Conservation (phyloP, 164 flowering plant genomes). For the Paratinospora sagittata region DNA sequence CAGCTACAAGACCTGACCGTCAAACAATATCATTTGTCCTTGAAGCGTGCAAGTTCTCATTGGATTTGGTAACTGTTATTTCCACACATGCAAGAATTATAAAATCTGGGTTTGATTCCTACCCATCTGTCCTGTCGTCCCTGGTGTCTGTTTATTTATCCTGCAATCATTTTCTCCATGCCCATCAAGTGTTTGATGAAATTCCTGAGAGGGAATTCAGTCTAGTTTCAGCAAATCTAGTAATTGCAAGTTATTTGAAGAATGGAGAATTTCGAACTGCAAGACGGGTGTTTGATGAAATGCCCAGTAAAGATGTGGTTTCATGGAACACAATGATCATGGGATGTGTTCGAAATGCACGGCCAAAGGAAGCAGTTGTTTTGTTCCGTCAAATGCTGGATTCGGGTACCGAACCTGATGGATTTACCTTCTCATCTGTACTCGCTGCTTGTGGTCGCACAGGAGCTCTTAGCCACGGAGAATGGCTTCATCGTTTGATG, state of each 20-base stretch:
- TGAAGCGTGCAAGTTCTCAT: constrained; percentile 20
- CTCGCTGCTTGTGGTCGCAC: constrained; percentile 51
- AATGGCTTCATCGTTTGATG: constrained; percentile 41
- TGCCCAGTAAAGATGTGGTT: constrained; percentile 36
- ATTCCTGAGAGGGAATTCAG: constrained; percentile 19
- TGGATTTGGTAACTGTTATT: background rate
- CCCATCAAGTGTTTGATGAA: constrained; percentile 32
- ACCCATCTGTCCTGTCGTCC: constrained; percentile 33
- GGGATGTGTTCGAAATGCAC: constrained; percentile 43
- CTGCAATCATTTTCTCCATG: constrained; percentile 19
- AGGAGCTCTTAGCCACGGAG: constrained; percentile 50
- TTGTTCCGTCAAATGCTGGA: constrained; percentile 35
- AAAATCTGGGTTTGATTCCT: constrained; percentile 37
- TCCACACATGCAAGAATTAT: constrained; percentile 25
- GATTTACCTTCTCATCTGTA: constrained; percentile 57
- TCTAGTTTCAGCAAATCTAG: constrained; percentile 30
- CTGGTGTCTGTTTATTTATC: constrained; percentile 33
- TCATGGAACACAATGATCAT: constrained; percentile 50
- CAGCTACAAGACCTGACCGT: constrained; percentile 6
- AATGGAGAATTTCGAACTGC: constrained; percentile 46
- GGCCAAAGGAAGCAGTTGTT: constrained; percentile 39
- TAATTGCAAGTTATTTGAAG: constrained; percentile 38
- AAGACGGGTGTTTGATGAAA: constrained; percentile 34
- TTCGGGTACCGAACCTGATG: constrained; percentile 44
- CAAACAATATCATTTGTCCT: constrained; percentile 19